Evolutionary conservation across 2,329 filamentous ascomycete genomes (phyloP), one percentile per base, ranked within the genome.

Genomic region (Alternaria angustiovoidea): DNA sequence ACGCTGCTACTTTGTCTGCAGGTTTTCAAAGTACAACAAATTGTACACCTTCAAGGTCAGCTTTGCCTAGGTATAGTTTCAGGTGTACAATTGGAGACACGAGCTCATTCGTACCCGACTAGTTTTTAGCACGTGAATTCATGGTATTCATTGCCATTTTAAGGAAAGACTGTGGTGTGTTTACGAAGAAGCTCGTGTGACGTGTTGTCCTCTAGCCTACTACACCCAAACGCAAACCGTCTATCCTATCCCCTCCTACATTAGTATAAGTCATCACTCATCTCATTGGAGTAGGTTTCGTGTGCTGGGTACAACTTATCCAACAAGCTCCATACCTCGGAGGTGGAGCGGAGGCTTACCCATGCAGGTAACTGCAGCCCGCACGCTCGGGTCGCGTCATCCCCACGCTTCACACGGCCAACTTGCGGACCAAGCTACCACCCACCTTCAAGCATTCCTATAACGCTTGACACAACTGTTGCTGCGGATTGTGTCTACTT

Each of bases 311-410:
- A 36, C 28, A 30, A 26, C 24, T 7, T 26, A 26, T 26, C 6
- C 2, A 7, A 26, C 28, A 30, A 30, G 28, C 28, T 11, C 28
- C 16, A 20, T 34, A 34, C 20, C 20, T 51, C 44, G 54, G 59
- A 43, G 46, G 39, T 22, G 32, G 46, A 14, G 52, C 57, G 51
- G 57, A 56, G 43, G 54, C 51, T 38, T 56, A 18, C 24, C 39
- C 20, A 54, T 32, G 54, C 30, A 18, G 14, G 54, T 38, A 26
- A 41, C 52, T 47, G 16, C 32, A 38, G 53, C 34, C 46, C 36
- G 39, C 39, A n/a, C 38, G 51, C 49, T 26, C 36, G 51, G 30
- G 49, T 64, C 61, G 61, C 48, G 59, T 47, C 57, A 57, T 59
- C 51, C 55, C 61, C 46, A 58, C 41, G 51, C 34, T 30, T 42